Percentiles rank a stretch among this genome's conserved stretches.
Conservation (phyloP, 345 rosid species). For the Alliaria petiolata region DNA sequence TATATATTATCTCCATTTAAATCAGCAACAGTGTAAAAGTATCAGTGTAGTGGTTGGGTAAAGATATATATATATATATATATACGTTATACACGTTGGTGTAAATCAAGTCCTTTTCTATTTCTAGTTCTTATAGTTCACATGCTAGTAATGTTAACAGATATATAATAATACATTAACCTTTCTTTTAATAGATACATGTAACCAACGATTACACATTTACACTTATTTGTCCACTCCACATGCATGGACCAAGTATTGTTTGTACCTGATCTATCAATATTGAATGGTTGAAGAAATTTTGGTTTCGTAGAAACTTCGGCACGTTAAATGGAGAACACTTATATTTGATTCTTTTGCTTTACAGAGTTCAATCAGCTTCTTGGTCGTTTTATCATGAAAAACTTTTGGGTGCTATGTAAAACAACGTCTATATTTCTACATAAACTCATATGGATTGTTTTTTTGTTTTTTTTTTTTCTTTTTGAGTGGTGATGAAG, state of each 20-base stretch:
- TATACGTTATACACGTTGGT: no score
- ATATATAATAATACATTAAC: no score
- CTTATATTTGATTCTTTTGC: not conserved
- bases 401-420: not conserved
- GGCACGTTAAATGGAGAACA: not conserved
- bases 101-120: not conserved
- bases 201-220: not conserved
- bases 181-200: not conserved
- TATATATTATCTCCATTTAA: not conserved
- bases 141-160: no score
- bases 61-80: no score
- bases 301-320: not conserved
- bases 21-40: not conserved
- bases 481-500: conserved; percentile 19
- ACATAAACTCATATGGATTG: not conserved
- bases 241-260: no score
- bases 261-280: not conserved
- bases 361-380: not conserved
- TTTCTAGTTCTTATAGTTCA: not conserved
- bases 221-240: no score
- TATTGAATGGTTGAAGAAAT: not conserved
- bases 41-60: not conserved
- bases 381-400: not conserved
- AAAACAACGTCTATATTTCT: not conserved
- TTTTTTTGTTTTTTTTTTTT: not conserved